These are phyloP conservation scores for Evansstolkia leycettana DNA, from an alignment of 495 filamentous ascomycete species.

Conservation along the genomic window DNA sequence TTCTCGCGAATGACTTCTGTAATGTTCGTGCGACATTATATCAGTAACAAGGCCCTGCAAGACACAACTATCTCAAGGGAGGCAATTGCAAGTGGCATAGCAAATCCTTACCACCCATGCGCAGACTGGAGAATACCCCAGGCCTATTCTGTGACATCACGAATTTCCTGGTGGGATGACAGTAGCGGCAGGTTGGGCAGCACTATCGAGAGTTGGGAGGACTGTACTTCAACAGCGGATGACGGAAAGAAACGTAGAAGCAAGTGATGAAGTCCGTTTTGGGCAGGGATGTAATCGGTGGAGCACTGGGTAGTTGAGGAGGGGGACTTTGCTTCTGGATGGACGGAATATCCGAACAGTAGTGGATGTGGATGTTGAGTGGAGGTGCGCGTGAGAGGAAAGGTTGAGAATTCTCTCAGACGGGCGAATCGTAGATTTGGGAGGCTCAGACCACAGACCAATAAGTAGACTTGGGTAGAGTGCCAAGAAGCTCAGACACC, in stretches of 20 bases:
- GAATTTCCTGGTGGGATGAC: conserved; percentile 12
- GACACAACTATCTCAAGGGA: background rate
- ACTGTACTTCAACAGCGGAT: conserved; percentile 34
- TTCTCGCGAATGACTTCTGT: conserved; percentile 96
- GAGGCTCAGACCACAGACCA: conserved; percentile 16
- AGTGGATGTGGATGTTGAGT: conserved; percentile 19
- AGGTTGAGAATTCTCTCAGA: conserved; percentile 14
- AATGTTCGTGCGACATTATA: background rate
- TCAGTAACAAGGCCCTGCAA: background rate
- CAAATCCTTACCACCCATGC: conserved; percentile 65
- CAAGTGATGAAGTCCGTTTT: conserved; percentile 39
- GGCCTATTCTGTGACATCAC: conserved; percentile 66
- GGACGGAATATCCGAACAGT: conserved; percentile 17
- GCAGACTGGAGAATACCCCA: conserved; percentile 60
- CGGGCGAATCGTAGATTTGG: conserved; percentile 15
- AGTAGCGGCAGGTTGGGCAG: conserved; percentile 7
- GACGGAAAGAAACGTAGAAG: conserved; percentile 20
- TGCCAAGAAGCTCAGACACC: conserved; percentile 16
- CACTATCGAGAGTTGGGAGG: conserved; percentile 30
- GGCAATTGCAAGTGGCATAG: background rate
- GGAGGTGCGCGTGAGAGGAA: conserved; percentile 20
- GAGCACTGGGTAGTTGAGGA: conserved; percentile 17
- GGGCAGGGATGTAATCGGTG: conserved; percentile 24
- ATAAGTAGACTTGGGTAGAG: conserved; percentile 9
- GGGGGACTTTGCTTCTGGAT: conserved; percentile 7